Conservation (phyloP, 2,329 filamentous ascomycete species). For the Fusarium sp. region DNA sequence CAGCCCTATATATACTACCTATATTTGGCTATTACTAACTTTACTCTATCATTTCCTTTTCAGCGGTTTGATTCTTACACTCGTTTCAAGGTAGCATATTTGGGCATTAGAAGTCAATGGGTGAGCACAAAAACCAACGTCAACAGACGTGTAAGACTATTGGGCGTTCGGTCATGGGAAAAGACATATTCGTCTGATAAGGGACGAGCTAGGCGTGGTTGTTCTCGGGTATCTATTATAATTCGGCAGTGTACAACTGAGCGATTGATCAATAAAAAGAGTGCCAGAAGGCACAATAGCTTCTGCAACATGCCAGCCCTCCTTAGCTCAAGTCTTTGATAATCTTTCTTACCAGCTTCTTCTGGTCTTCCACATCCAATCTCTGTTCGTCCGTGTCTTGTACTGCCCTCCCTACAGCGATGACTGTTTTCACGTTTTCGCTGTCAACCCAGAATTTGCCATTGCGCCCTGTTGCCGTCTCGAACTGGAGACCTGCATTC, state of each 20-base stretch:
- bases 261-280: constrained; percentile 41
- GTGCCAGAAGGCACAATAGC: constrained; percentile 32
- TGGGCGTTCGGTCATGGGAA: constrained; percentile 44
- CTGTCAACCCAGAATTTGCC: constrained; percentile 93
- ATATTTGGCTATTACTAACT: constrained; percentile 2
- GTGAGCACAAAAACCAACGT: constrained; percentile 31
- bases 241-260: constrained; percentile 39
- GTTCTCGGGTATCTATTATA: constrained; percentile 48
- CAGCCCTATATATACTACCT: background rate
- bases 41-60: constrained; percentile 23
- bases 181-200: constrained; percentile 34
- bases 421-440: constrained; percentile 76
- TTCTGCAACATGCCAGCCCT: constrained; percentile 6
- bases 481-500: constrained; percentile 82
- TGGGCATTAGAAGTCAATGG: constrained; percentile 35
- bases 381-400: constrained; percentile 79
- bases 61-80: constrained; percentile 40
- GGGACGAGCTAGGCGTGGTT: constrained; percentile 39
- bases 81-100: constrained; percentile 38
- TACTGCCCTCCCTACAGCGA: constrained; percentile 84
- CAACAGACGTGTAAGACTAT: constrained; percentile 26
- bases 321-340: constrained; percentile 69
- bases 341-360: constrained; percentile 75
- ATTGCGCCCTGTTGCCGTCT: constrained; percentile 93
- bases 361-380: constrained; percentile 75